phyloP scores from a whole-genome alignment of 1,139 yeast species.

The Taphrina flavorubra region DNA sequence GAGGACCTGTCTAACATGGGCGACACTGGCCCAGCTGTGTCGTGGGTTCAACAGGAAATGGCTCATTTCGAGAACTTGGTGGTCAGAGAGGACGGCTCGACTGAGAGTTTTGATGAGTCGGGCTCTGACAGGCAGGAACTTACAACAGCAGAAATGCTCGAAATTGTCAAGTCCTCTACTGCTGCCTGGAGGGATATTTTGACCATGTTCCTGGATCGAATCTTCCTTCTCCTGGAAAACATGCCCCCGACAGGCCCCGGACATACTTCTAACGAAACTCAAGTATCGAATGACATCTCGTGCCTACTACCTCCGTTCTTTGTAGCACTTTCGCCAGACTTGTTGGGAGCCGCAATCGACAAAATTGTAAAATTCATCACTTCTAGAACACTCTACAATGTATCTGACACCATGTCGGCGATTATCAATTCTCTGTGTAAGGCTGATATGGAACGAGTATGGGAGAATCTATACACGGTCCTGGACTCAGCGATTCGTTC shows the following conservation, averaged over 20 bases:
- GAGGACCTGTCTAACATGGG: slow-evolving; percentile 53
- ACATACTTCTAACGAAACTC: slow-evolving; percentile 44
- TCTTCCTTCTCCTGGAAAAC: slow-evolving; percentile 74
- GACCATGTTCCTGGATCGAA: slow-evolving; percentile 62
- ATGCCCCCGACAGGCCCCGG: slow-evolving; percentile 65
- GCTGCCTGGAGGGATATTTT: slow-evolving; percentile 70
- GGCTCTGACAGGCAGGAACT: slow-evolving; percentile 44
- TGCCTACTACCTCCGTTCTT: slow-evolving; percentile 71
- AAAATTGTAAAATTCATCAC: slow-evolving; percentile 59
- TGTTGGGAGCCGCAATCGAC: slow-evolving; percentile 62
- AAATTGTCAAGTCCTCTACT: slow-evolving; percentile 75
- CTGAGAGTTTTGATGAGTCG: slow-evolving; percentile 4
- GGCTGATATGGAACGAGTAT: slow-evolving; percentile 74
- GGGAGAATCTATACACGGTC: slow-evolving; percentile 49
- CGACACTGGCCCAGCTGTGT: slow-evolving; percentile 68
- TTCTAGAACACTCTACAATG: slow-evolving; percentile 33
- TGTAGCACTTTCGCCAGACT: slow-evolving; percentile 71
- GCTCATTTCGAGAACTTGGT: slow-evolving; percentile 49
- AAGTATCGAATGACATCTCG: slow-evolving; percentile 54
- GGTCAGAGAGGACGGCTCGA: slow-evolving; percentile 35
- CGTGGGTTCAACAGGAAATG: slow-evolving; percentile 64
- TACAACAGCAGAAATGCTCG: slow-evolving; percentile 53
- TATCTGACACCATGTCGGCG: slow-evolving; percentile 58
- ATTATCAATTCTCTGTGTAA: slow-evolving; percentile 69
- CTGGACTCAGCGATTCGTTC: slow-evolving; percentile 57